phyloP scores from a whole-genome alignment of 352 stramenopile genomes.

The Globisporangium takayamanum region DNA sequence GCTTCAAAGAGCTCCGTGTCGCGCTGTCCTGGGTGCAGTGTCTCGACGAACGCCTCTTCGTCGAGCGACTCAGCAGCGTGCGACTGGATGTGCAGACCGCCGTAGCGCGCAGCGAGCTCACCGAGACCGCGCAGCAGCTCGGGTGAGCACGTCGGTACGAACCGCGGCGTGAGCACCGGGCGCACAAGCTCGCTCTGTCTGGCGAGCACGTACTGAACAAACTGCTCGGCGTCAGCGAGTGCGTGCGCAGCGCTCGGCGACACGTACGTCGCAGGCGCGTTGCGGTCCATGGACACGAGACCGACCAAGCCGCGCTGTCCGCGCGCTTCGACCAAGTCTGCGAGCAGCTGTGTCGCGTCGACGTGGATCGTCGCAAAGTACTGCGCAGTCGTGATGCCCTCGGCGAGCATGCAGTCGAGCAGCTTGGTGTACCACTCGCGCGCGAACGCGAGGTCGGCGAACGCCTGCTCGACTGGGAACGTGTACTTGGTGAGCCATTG shows the following conservation, averaged over 20 bases:
- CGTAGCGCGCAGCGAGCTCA: conserved; percentile 51
- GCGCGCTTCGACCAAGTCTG: conserved; percentile 48
- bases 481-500: conserved; percentile 89
- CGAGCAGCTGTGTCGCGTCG: conserved; percentile 64
- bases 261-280: conserved; percentile 67
- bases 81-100: conserved; percentile 67
- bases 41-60: conserved; percentile 76
- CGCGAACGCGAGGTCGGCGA: conserved; percentile 48
- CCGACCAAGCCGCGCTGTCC: conserved; percentile 84
- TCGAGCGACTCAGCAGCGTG: conserved; percentile 83
- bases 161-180: conserved; percentile 83
- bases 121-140: conserved; percentile 74
- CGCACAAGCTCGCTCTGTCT: conserved; percentile 47
- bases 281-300: conserved; percentile 90
- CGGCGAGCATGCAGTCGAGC: conserved; percentile 60
- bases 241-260: conserved; percentile 51
- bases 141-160: conserved; percentile 85
- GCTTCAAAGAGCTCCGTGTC: conserved; percentile 72
- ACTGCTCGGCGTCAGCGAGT: conserved; percentile 60
- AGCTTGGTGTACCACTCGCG: conserved; percentile 61
- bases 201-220: conserved; percentile 57
- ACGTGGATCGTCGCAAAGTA: conserved; percentile 90
- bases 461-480: conserved; percentile 81
- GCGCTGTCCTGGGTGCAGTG: conserved; percentile 49
- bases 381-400: conserved; percentile 85